A percentile compares a stretch with the other conserved stretches of the same genome.
Evolutionary conservation across 148 eudicot genomes (phyloP).

Genomic region (Polygonum aviculare): DNA sequence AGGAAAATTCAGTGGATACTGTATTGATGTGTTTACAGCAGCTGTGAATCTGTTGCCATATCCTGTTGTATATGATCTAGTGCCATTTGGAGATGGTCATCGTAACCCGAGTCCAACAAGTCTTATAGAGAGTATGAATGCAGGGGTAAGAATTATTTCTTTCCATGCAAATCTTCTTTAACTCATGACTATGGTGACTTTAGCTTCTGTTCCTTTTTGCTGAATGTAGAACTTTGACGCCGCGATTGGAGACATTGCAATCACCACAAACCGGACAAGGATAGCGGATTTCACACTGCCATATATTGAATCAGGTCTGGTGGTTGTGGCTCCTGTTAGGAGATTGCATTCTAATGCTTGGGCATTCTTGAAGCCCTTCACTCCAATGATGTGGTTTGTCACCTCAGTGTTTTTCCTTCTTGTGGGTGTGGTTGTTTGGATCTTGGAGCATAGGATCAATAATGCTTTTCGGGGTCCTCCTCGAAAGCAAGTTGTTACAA

Average conservation of each 20-base stretch:
- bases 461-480: conserved; percentile 78
- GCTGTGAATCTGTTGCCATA: conserved; percentile 67
- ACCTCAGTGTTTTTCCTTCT: conserved; percentile 39
- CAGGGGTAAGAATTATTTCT: conserved; percentile 42
- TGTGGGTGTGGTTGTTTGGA: conserved; percentile 61
- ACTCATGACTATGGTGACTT: not conserved
- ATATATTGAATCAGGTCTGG: conserved; percentile 54
- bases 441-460: conserved; percentile 55
- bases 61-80: conserved; percentile 51
- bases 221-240: conserved; percentile 43
- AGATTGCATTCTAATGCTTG: conserved; percentile 36
- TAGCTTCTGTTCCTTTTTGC: not conserved
- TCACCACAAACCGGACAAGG: conserved; percentile 46
- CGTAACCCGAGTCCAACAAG: conserved; percentile 47
- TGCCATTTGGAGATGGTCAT: conserved; percentile 50
- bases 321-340: conserved; percentile 47
- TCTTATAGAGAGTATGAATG: conserved; percentile 35
- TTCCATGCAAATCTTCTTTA: not conserved
- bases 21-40: conserved; percentile 63
- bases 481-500: conserved; percentile 41
- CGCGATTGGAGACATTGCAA: conserved; percentile 57
- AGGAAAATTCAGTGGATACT: conserved; percentile 47
- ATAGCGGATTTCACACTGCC: conserved; percentile 66
- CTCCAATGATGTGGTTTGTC: conserved; percentile 49
- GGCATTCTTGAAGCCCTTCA: conserved; percentile 59